phyloP scores from a whole-genome alignment of 2,329 filamentous ascomycete genomes.

The Exophiala spinifera region DNA sequence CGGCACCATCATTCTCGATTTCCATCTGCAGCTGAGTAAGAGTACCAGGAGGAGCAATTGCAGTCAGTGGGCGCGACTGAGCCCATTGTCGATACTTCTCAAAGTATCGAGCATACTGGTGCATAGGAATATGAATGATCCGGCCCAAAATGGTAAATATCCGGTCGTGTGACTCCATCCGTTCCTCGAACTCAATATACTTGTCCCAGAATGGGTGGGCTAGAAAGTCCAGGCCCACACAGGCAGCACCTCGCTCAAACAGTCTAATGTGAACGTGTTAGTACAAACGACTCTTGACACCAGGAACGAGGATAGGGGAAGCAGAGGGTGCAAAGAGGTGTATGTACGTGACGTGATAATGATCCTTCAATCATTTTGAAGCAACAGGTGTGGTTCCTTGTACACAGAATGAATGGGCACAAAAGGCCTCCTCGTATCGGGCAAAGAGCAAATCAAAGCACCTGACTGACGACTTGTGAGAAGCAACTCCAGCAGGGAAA shows the following conservation, averaged over 20 bases:
- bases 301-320: conserved; percentile 34
- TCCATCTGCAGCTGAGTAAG: conserved; percentile 69
- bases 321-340: conserved; percentile 44
- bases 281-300: conserved; percentile 31
- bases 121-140: conserved; percentile 85
- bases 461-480: conserved; percentile 52
- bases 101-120: conserved; percentile 93
- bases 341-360: conserved; percentile 24
- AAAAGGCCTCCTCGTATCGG: conserved; percentile 10
- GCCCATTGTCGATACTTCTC: conserved; percentile 81
- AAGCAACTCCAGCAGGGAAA: conserved; percentile 41
- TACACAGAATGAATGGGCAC: conserved; percentile 10
- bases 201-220: conserved; percentile 98
- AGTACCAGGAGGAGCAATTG: conserved; percentile 67
- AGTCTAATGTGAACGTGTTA: conserved; percentile 59
- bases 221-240: conserved; percentile 87
- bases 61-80: conserved; percentile 66
- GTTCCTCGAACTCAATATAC: conserved; percentile 95
- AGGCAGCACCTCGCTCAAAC: conserved; percentile 82
- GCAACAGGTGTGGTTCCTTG: conserved; percentile 1
- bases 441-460: conserved; percentile 42
- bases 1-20: conserved; percentile 62
- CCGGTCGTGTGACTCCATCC: conserved; percentile 76
- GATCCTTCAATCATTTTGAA: conserved; percentile 23
- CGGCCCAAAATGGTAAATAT: conserved; percentile 81